Conservation (phyloP, 208 protist genomes). For the Sergeia podlipaevii region DNA sequence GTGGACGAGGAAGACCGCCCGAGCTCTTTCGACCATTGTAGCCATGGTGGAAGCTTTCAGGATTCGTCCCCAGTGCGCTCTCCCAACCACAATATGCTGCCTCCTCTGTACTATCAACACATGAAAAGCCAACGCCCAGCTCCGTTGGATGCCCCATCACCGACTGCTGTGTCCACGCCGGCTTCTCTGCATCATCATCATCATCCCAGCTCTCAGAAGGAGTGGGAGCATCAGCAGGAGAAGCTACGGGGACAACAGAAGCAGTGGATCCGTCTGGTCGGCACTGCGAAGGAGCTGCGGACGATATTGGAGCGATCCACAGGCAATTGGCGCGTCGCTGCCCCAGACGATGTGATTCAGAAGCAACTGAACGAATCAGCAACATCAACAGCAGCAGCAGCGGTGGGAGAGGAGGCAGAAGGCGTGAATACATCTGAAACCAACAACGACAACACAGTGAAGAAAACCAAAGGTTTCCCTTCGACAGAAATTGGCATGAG, state of each 20-base stretch:
- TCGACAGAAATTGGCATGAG: too few relatives aligned
- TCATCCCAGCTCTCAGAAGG: background rate
- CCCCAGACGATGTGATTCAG: background rate
- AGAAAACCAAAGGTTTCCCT: too few relatives aligned
- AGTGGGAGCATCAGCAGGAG: background rate
- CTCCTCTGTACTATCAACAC: background rate
- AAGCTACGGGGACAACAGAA: background rate
- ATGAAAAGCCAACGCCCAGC: background rate
- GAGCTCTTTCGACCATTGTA: too few relatives aligned
- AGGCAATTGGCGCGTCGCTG: background rate
- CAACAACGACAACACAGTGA: too few relatives aligned
- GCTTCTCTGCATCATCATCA: background rate
- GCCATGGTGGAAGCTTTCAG: too few relatives aligned
- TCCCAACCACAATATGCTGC: too few relatives aligned
- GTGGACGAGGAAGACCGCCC: too few relatives aligned
- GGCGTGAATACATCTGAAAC: too few relatives aligned
- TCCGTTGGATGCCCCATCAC: background rate
- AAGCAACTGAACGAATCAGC: background rate
- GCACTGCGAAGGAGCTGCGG: slow-evolving; percentile 1
- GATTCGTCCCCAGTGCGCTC: too few relatives aligned
- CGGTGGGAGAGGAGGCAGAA: background rate
- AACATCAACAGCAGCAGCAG: background rate
- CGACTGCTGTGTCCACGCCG: background rate
- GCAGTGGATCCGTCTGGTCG: slow-evolving; percentile 8
- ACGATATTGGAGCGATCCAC: slow-evolving; percentile 5